phyloP scores from a whole-genome alignment of 805 yeast species.

The Torulaspora microellipsoides region DNA sequence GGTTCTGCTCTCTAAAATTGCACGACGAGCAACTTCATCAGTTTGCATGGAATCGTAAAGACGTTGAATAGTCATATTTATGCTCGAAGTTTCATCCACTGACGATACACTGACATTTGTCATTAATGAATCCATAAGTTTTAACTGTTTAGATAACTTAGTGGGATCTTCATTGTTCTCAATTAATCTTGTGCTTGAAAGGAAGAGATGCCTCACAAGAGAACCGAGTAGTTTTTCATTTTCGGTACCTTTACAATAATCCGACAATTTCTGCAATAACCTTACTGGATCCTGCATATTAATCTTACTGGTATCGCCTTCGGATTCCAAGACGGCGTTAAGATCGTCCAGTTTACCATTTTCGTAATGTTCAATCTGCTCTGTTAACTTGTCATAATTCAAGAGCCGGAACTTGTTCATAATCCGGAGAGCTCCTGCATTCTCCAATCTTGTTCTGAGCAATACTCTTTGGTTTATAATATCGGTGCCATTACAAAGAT shows the following conservation, averaged over 20 bases:
- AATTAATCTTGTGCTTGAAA: slow-evolving; percentile 28
- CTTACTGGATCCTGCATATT: slow-evolving; percentile 60
- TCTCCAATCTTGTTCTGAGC: slow-evolving; percentile 32
- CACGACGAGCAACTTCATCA: slow-evolving; percentile 82
- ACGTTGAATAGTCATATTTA: slow-evolving; percentile 77
- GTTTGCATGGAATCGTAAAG: slow-evolving; percentile 74
- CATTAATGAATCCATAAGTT: slow-evolving; percentile 66
- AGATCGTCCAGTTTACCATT: slow-evolving; percentile 39
- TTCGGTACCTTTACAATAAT: slow-evolving; percentile 51
- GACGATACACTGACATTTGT: slow-evolving; percentile 57
- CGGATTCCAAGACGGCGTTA: slow-evolving; percentile 25
- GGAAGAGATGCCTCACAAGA: slow-evolving; percentile 38
- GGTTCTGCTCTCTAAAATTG: slow-evolving; percentile 56
- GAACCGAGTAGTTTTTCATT: slow-evolving; percentile 48
- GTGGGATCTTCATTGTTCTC: slow-evolving; percentile 26
- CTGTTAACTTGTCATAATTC: slow-evolving; percentile 57
- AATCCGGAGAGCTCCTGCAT: slow-evolving; percentile 30
- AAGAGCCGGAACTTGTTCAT: slow-evolving; percentile 48
- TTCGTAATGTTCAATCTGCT: slow-evolving; percentile 61
- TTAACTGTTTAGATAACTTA: slow-evolving; percentile 33
- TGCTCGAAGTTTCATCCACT: slow-evolving; percentile 53
- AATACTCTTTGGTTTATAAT: slow-evolving; percentile 31
- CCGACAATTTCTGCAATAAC: slow-evolving; percentile 47
- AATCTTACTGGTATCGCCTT: slow-evolving; percentile 34
- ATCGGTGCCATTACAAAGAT: slow-evolving; percentile 27